Percentiles rank a stretch among this genome's conserved stretches.
Evolutionary conservation across 257 asterid species (phyloP).

Genomic region (Lantana camara): DNA sequence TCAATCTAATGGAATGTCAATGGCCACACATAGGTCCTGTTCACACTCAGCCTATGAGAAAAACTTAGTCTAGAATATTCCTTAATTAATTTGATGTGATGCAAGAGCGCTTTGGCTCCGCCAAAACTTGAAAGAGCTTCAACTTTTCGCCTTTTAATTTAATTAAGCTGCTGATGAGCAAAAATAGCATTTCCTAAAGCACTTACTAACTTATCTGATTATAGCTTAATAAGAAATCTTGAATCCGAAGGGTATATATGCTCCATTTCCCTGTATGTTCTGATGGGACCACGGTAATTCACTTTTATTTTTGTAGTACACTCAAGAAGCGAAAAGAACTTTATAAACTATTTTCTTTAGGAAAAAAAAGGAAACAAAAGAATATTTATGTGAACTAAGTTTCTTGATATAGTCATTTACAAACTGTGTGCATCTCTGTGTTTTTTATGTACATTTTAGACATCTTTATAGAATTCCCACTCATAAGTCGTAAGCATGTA

Average conservation of each 20-base stretch:
- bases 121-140: conserved; percentile 20
- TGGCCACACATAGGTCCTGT: conserved; percentile 23
- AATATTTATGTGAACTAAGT: conserved; percentile 3
- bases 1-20: conserved; percentile 48
- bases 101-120: conserved; percentile 31
- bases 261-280: conserved; percentile 24
- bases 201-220: conserved; percentile 32
- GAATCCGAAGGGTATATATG: conserved; percentile 28
- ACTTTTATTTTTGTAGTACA: conserved; percentile 27
- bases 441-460: neutral
- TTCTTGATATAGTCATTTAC: neutral
- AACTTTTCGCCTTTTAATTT: conserved; percentile 17
- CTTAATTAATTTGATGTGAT: conserved; percentile 34
- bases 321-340: conserved; percentile 27
- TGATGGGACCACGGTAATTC: conserved; percentile 47
- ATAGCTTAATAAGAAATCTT: conserved; percentile 33
- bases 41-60: conserved; percentile 29
- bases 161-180: conserved; percentile 17
- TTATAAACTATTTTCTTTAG: conserved; percentile 1
- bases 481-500: neutral
- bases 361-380: neutral
- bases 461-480: neutral
- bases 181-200: conserved; percentile 12
- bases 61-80: conserved; percentile 42
- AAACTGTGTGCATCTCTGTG: too few relatives aligned